Percentiles rank a stretch among this genome's conserved stretches.
Conservation (phyloP, 345 rosid genomes). For the Trapa bicornis region DNA sequence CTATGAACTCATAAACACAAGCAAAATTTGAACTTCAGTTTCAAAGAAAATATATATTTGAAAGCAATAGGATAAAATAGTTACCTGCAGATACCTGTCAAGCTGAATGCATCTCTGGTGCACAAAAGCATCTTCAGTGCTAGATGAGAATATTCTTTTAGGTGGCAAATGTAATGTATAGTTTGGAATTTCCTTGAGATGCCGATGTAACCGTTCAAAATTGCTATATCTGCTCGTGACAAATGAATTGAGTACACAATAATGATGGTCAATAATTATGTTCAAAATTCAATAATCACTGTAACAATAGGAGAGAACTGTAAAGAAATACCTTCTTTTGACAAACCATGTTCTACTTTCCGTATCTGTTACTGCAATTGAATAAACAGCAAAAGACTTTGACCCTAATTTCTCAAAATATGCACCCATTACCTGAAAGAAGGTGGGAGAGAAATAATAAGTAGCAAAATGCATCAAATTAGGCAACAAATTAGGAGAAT, state of each 20-base stretch:
- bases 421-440: slow-evolving; percentile 78
- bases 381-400: slow-evolving; percentile 95
- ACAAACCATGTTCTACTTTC: slow-evolving; percentile 84
- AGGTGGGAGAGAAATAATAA: background rate
- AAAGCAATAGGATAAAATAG: slow-evolving; percentile 1
- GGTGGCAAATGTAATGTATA: slow-evolving; percentile 95
- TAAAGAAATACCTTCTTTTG: slow-evolving; percentile 72
- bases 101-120: slow-evolving; percentile 97
- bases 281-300: background rate
- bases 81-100: slow-evolving; percentile 83
- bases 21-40: background rate
- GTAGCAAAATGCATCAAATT: background rate
- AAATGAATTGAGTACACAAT: slow-evolving; percentile 7
- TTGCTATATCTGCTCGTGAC: slow-evolving; percentile 69
- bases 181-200: slow-evolving; percentile 93
- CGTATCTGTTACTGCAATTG: slow-evolving; percentile 85
- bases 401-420: slow-evolving; percentile 87
- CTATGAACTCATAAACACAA: background rate
- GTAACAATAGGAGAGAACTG: background rate
- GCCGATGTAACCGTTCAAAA: slow-evolving; percentile 85
- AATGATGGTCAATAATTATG: background rate
- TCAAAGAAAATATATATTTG: background rate
- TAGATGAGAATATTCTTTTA: slow-evolving; percentile 95
- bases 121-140: slow-evolving; percentile 96
- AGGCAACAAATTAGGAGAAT: slow-evolving; percentile 4